Evolutionary conservation across 805 yeast genomes (phyloP).

Genomic region (Nakazawaea peltata): DNA sequence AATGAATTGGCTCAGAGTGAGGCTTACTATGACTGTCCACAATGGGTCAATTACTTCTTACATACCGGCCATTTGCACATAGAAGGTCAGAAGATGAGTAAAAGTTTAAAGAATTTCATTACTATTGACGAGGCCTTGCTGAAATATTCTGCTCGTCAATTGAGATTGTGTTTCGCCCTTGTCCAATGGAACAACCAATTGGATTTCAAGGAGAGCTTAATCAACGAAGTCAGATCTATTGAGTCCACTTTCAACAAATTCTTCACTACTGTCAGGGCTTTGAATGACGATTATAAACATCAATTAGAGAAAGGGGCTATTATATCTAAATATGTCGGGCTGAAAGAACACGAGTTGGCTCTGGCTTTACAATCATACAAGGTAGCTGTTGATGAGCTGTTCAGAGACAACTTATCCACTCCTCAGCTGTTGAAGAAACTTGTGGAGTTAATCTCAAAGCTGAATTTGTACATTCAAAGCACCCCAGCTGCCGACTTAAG

Average conservation of each 20-base stretch:
- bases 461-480: conserved; percentile 63
- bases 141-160: conserved; percentile 67
- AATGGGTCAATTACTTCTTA: conserved; percentile 95
- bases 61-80: conserved; percentile 98
- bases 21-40: conserved; percentile 80
- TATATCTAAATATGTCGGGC: conserved; percentile 55
- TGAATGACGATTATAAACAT: conserved; percentile 57
- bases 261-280: conserved; percentile 81
- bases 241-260: conserved; percentile 76
- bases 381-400: conserved; percentile 58
- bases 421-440: conserved; percentile 64
- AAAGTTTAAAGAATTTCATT: conserved; percentile 89
- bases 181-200: conserved; percentile 89
- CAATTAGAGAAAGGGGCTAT: conserved; percentile 36
- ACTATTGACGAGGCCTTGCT: conserved; percentile 86
- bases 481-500: conserved; percentile 41
- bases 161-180: conserved; percentile 84
- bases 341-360: conserved; percentile 47
- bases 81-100: conserved; percentile 98
- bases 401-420: conserved; percentile 83
- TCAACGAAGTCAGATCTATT: conserved; percentile 66
- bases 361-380: conserved; percentile 43
- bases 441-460: conserved; percentile 57
- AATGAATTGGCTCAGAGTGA: conserved; percentile 97
- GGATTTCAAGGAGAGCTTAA: conserved; percentile 80